Evolutionary conservation across 2,329 filamentous ascomycete genomes (phyloP).

Genomic region (Plenodomus tracheiphilus): DNA sequence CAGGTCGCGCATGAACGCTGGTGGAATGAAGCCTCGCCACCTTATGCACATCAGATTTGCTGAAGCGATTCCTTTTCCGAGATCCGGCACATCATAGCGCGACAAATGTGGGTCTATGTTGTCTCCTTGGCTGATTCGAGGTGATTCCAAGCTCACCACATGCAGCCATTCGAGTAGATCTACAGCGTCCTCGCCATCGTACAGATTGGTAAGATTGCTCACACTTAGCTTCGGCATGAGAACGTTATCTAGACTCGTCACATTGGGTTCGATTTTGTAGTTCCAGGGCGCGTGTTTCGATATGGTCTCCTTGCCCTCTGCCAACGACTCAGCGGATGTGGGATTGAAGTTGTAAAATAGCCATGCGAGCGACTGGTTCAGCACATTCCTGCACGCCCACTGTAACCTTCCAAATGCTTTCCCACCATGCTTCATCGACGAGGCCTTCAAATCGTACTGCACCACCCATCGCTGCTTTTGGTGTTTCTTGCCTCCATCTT

Average conservation of each 20-base stretch:
- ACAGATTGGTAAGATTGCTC: slow-evolving; percentile 38
- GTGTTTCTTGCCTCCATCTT: slow-evolving; percentile 62
- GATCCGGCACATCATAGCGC: slow-evolving; percentile 64
- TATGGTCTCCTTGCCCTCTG: slow-evolving; percentile 28
- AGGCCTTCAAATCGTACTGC: slow-evolving; percentile 71
- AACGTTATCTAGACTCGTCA: slow-evolving; percentile 25
- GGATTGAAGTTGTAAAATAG: slow-evolving; percentile 68
- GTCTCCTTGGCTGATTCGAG: slow-evolving; percentile 63
- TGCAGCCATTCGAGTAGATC: slow-evolving; percentile 76
- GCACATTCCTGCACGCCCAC: slow-evolving; percentile 77
- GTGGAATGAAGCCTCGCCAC: slow-evolving; percentile 51
- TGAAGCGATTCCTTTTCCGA: slow-evolving; percentile 15
- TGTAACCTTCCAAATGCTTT: slow-evolving; percentile 78
- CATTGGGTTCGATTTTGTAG: slow-evolving; percentile 24
- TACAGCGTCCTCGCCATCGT: slow-evolving; percentile 64
- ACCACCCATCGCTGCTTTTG: slow-evolving; percentile 77
- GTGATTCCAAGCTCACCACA: slow-evolving; percentile 66
- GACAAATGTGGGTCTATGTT: slow-evolving; percentile 69
- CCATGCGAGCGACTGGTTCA: slow-evolving; percentile 72
- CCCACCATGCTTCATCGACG: slow-evolving; percentile 80
- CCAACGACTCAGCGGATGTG: slow-evolving; percentile 23
- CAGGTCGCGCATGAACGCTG: slow-evolving; percentile 36
- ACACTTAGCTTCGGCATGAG: slow-evolving; percentile 32
- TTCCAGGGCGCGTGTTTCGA: slow-evolving; percentile 39
- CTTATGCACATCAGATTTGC: slow-evolving; percentile 40